These are phyloP conservation scores for Acer yangbiense DNA, from an alignment of 345 rosid species.

Conservation along the genomic window DNA sequence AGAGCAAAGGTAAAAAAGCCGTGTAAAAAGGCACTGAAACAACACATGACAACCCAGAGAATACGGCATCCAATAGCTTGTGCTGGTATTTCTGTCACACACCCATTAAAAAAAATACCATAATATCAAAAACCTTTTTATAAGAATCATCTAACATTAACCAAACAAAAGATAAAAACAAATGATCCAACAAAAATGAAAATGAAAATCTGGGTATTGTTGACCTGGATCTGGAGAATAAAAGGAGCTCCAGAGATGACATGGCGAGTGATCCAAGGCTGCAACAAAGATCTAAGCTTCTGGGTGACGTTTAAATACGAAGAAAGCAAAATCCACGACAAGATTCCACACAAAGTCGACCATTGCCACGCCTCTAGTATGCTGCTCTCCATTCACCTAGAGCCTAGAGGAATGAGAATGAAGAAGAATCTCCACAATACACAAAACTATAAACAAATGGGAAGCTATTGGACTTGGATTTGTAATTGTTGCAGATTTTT, in stretches of 20 bases:
- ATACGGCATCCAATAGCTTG: conserved; percentile 68
- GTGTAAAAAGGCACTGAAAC: conserved; percentile 99
- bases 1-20: conserved; percentile 91
- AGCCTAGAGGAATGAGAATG: conserved; percentile 15
- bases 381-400: conserved; percentile 65
- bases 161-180: neutral
- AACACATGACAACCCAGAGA: conserved; percentile 83
- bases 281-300: conserved; percentile 71
- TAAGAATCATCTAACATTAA: neutral
- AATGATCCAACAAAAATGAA: neutral
- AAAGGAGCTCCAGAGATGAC: conserved; percentile 57
- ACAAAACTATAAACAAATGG: neutral
- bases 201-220: conserved; percentile 21
- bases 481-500: too few relatives aligned
- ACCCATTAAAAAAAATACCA: neutral
- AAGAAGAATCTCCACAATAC: neutral
- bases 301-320: conserved; percentile 58
- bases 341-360: conserved; percentile 56
- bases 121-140: conserved; percentile 11
- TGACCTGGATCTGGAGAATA: conserved; percentile 85
- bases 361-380: conserved; percentile 69
- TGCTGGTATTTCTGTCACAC: conserved; percentile 62
- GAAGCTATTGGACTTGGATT: neutral
- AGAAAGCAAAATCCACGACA: conserved; percentile 74
- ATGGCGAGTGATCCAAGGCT: conserved; percentile 64